Evolutionary conservation across 441 rosid species (phyloP).

Genomic region (Pelargonium cotyledonis): DNA sequence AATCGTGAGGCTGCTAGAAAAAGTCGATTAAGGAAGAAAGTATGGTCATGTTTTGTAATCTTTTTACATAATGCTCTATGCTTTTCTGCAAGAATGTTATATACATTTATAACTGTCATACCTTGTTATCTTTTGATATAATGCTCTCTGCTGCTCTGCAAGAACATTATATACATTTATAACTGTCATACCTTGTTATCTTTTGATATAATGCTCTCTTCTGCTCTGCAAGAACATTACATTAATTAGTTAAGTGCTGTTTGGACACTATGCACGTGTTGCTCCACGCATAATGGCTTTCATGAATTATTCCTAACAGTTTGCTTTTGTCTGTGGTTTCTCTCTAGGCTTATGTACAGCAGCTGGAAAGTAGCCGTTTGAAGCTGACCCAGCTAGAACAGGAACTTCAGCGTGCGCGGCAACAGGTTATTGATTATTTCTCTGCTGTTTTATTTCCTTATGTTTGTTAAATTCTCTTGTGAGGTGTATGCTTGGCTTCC

Average conservation of each 20-base stretch:
- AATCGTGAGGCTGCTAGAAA: conserved; percentile 99
- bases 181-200: background rate
- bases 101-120: background rate
- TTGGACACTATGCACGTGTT: background rate
- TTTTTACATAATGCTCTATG: too few relatives aligned
- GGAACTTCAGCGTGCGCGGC: conserved; percentile 97
- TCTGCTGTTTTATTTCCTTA: conserved; percentile 5
- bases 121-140: conserved; percentile 10
- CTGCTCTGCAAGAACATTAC: background rate
- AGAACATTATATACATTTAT: background rate
- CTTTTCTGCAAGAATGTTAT: too few relatives aligned
- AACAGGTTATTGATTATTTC: conserved; percentile 55
- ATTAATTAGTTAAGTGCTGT: background rate
- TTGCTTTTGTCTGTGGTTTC: conserved; percentile 16
- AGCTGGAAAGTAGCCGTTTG: conserved; percentile 88
- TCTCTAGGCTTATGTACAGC: conserved; percentile 87
- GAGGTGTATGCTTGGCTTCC: conserved; percentile 1
- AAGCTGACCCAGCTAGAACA: conserved; percentile 95
- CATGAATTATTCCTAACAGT: conserved; percentile 1
- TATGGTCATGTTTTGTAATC: conserved; percentile 15
- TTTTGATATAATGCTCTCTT: background rate
- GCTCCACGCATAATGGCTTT: background rate
- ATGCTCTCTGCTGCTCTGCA: too few relatives aligned
- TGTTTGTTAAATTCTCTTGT: background rate
- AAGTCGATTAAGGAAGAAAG: conserved; percentile 95